Conservation (phyloP, 2,329 filamentous ascomycete genomes). For the Akanthomyces dipterigenus region DNA sequence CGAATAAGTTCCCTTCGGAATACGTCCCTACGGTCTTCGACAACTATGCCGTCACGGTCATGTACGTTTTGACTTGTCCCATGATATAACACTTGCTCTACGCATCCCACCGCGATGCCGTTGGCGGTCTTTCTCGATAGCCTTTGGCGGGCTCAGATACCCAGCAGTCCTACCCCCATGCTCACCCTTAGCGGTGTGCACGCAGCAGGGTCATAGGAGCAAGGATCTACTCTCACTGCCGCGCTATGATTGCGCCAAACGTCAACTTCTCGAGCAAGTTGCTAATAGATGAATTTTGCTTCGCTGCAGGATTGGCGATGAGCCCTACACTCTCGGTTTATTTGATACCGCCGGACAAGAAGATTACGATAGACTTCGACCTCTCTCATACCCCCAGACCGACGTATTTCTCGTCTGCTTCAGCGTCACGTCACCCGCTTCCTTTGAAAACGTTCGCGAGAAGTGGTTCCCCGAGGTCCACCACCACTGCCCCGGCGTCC, state of each 20-base stretch:
- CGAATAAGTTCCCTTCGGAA: conserved; percentile 99
- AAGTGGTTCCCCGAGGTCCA: conserved; percentile 99
- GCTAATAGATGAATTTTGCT: conserved; percentile 14
- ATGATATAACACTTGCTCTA: neutral
- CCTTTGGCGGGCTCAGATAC: neutral
- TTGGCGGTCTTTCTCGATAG: neutral
- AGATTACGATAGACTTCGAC: conserved; percentile 96
- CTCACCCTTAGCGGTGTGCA: conserved; percentile 4
- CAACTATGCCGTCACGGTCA: conserved; percentile 99
- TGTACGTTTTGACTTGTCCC: conserved; percentile 58
- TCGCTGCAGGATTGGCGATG: conserved; percentile 81
- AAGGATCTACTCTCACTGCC: neutral
- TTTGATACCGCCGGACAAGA: conserved; percentile 99
- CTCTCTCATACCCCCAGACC: conserved; percentile 95
- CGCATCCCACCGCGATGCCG: neutral
- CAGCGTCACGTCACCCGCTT: conserved; percentile 93
- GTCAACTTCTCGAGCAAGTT: conserved; percentile 7
- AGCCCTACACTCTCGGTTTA: conserved; percentile 92
- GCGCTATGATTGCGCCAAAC: neutral
- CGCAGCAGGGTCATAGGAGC: neutral
- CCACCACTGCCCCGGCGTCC: conserved; percentile 96
- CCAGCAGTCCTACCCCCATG: conserved; percentile 1
- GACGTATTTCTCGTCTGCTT: conserved; percentile 99
- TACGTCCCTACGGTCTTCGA: conserved; percentile 99
- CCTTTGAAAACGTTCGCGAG: conserved; percentile 98